phyloP scores from a whole-genome alignment of 805 yeast genomes.

The Candida montana region DNA sequence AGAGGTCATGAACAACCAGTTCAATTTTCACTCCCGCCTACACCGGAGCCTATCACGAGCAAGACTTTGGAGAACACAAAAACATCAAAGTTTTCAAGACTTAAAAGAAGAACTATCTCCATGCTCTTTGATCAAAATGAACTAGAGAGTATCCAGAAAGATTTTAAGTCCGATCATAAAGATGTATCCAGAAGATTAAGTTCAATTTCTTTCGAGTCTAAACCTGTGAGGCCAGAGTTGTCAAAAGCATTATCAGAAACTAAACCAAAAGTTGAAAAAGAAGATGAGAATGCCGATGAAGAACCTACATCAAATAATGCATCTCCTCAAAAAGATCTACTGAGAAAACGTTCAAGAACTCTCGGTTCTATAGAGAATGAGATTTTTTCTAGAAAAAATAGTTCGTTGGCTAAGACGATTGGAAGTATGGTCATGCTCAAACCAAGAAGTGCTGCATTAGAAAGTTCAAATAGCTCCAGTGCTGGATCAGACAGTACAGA shows the following conservation, averaged over 20 bases:
- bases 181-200: neutral
- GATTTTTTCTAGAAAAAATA: conserved; percentile 28
- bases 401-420: conserved; percentile 33
- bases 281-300: neutral
- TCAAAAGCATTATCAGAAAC: conserved; percentile 14
- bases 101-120: conserved; percentile 15
- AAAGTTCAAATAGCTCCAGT: conserved; percentile 11
- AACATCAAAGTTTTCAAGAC: conserved; percentile 11
- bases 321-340: conserved; percentile 9
- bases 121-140: conserved; percentile 15
- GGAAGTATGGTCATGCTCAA: conserved; percentile 32
- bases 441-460: conserved; percentile 17
- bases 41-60: conserved; percentile 7
- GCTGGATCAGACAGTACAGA: neutral
- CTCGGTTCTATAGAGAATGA: conserved; percentile 24
- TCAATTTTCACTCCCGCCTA: conserved; percentile 2
- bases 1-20: neutral
- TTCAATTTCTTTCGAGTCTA: neutral
- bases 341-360: conserved; percentile 22
- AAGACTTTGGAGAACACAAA: conserved; percentile 4
- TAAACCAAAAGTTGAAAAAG: conserved; percentile 3
- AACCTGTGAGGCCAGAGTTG: conserved; percentile 10
- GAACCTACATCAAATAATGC: neutral
- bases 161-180: too few species aligned
- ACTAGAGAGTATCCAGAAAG: neutral